Evolutionary conservation across 2,329 filamentous ascomycete species (phyloP).

Genomic region (Ophiostoma ips): DNA sequence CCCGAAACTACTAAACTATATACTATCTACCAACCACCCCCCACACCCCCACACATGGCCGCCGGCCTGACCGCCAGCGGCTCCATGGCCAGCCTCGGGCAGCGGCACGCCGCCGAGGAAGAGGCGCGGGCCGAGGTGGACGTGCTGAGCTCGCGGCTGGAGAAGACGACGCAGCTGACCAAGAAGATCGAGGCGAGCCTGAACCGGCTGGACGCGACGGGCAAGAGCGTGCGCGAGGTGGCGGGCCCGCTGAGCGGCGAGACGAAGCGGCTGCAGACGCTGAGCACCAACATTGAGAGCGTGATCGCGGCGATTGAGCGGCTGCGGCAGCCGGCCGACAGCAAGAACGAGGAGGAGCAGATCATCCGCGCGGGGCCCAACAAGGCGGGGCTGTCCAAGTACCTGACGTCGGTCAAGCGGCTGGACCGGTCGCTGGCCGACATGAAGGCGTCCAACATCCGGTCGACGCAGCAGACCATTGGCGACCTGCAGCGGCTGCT

Average conservation of each 20-base stretch:
- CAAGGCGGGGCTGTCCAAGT: constrained; percentile 67
- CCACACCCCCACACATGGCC: constrained; percentile 28
- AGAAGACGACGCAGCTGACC: constrained; percentile 84
- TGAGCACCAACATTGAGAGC: constrained; percentile 77
- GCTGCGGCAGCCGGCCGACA: constrained; percentile 79
- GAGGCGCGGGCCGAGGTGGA: constrained; percentile 57
- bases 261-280: constrained; percentile 76
- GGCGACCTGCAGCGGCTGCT: constrained; percentile 65
- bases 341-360: constrained; percentile 79
- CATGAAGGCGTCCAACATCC: constrained; percentile 78
- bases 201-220: constrained; percentile 69
- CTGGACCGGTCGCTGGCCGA: constrained; percentile 73
- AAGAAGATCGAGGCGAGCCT: constrained; percentile 92
- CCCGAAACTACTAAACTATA: no score
- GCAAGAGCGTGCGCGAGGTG: constrained; percentile 80
- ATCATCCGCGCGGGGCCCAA: constrained; percentile 82
- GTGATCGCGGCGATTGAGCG: constrained; percentile 78
- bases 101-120: constrained; percentile 43
- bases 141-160: constrained; percentile 58
- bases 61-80: constrained; percentile 29
- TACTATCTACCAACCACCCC: no score
- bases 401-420: constrained; percentile 79
- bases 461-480: constrained; percentile 82
- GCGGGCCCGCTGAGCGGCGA: constrained; percentile 87
- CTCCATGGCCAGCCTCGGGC: constrained; percentile 13